Base-by-base conservation (phyloP, 2,329 filamentous ascomycete genomes). In the Colletotrichum sp. region DNA sequence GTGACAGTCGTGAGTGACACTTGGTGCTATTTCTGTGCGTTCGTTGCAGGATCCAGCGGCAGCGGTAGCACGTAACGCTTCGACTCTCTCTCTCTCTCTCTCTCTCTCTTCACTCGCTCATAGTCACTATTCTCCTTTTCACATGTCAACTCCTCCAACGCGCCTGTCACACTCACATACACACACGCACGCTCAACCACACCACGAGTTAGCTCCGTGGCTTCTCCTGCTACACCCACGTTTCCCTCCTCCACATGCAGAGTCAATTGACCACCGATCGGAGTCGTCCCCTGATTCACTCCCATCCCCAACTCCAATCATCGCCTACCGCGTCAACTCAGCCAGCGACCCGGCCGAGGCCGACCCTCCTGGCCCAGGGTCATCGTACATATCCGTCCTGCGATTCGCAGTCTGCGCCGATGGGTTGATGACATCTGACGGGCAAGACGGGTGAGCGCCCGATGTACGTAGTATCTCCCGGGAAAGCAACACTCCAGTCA, bases 231-330 rank as follows among this genome's bases (percentile, higher is more conserved):
- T 69, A 72, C 73, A 59, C 44, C 64, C 68, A 70, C 68, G 68
- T 70, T 70, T 70, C 68, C 57, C 57, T 15, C 67, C 55, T 10
- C 67, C 55, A 52, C 60, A 70, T 73, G 44, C 57, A 68, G 68
- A 72, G 72, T 72, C 68, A 67, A 75, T 72, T 55, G 36, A 67
- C 21, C 39, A 59, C 55, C 67, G 52, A 75, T 63, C 72, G 55
- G 69, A 55, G 26, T 68, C 69, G 34, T 44, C 70, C 44, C 59
- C 73, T 73, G 73, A 76, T 72, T 72, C 70, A 68, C 63, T 16
- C 32, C 7, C 16, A 32, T 44, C 18, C 24, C 30, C 67, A 28
- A 44, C 39, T 13, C 63, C 73, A 76, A 73, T 73, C 73, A 68
- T 68, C 70, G 73, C 64, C 34, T 64, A 76, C 70, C 70, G 73